Conservation (phyloP, 2,329 filamentous ascomycete genomes). For the Exophiala sideris region DNA sequence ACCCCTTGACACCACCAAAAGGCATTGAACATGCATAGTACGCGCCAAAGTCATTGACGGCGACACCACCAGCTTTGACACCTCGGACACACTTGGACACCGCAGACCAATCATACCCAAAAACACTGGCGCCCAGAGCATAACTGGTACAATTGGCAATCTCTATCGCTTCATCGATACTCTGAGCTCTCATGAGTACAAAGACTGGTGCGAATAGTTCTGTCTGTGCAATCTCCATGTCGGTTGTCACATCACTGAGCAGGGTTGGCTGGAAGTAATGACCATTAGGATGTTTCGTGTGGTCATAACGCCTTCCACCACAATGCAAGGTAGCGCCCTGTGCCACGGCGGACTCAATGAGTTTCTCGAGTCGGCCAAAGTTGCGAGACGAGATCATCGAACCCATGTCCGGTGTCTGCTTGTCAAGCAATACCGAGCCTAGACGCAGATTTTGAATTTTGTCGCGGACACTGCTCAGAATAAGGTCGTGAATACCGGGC, state of each 20-base stretch:
- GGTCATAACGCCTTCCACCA: conserved; percentile 68
- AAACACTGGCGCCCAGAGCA: conserved; percentile 84
- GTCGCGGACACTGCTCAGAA: conserved; percentile 68
- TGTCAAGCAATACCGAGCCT: conserved; percentile 61
- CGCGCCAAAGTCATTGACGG: conserved; percentile 90
- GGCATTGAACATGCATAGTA: conserved; percentile 93
- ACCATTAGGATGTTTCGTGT: conserved; percentile 71
- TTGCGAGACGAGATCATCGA: conserved; percentile 79
- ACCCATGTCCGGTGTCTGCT: conserved; percentile 64
- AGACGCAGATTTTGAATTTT: conserved; percentile 72
- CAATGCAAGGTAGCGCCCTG: conserved; percentile 76
- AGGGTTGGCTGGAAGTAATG: conserved; percentile 94
- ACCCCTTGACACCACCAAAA: conserved; percentile 78
- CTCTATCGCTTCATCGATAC: conserved; percentile 64
- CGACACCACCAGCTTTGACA: conserved; percentile 82
- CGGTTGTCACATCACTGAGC: conserved; percentile 78
- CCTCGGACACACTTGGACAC: conserved; percentile 63
- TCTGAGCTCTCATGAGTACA: conserved; percentile 71
- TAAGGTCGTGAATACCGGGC: conserved; percentile 68
- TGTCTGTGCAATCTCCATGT: conserved; percentile 82
- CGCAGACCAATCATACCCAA: conserved; percentile 64
- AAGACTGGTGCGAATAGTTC: conserved; percentile 94
- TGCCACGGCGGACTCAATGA: conserved; percentile 73
- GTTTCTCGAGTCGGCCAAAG: conserved; percentile 70
- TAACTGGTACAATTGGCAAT: conserved; percentile 83